Evolutionary conservation across 768 basidiomycete species (phyloP), one percentile per base, ranked within the genome.

Genomic region (Lactifluus pinguis): DNA sequence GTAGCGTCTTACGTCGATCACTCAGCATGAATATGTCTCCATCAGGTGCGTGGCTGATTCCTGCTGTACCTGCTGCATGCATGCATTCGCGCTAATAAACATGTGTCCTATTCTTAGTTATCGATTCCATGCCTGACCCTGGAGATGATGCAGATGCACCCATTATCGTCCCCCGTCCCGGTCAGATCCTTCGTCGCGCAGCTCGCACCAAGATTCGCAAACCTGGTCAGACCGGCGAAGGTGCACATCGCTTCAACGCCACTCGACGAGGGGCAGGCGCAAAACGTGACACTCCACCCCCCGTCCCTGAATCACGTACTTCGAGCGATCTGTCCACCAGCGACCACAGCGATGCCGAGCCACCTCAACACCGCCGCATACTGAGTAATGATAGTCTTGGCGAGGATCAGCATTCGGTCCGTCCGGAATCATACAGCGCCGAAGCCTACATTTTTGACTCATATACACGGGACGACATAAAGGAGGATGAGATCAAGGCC

Each of bases 151-250:
- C 84, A 5, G 92, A 97, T 72, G 81, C 82, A n/a, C 95, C 95
- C 25, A 89, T 97, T 68, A 90, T 97, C 62, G 83, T 89, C 19
- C 89, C 92, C 49, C 87, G 85, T 29, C 92, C 92, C 1, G 90
- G 90, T 7, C 89, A 86, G 71, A 92, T 94, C 66, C 79, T 99
- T 13, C 88, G 93, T 21, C 87, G 97, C 41, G 83, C 93, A 10
- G 93, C 93, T 4, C 84, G 95, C 14, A 99, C 97, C 1, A 94
- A 93, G 76, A 97, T 98, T 67, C 87, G 95, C 39, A 99, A 98
- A 75, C 78, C 85, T 14, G 81, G 83, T 6, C 71, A 87, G 6
- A 79, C 82, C 14, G 89, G 84, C 25, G 91, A 89, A 72, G 89
- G 87, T 11, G 89, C 89, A 2, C 91, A 91, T 78, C 86, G 92